These are phyloP conservation scores for Stemphylium vesicarium DNA, from an alignment of 2,329 filamentous ascomycete species.

Conservation along the genomic window DNA sequence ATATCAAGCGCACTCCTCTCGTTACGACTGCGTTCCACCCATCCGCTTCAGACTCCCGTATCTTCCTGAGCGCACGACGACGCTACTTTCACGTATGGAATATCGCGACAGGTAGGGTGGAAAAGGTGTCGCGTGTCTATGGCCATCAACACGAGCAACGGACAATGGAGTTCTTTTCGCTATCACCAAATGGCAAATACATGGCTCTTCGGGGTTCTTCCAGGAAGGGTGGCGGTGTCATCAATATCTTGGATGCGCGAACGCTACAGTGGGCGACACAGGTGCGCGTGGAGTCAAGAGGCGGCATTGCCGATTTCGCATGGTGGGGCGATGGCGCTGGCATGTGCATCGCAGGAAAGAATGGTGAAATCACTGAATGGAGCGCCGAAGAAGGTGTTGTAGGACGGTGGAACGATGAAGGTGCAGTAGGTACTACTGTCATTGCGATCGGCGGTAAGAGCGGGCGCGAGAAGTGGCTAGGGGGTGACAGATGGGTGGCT, in stretches of 20 bases:
- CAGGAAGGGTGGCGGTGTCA: slow-evolving; percentile 82
- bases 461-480: slow-evolving; percentile 66
- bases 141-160: slow-evolving; percentile 82
- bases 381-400: slow-evolving; percentile 73
- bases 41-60: slow-evolving; percentile 71
- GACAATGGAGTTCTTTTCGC: slow-evolving; percentile 87
- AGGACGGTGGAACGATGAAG: slow-evolving; percentile 87
- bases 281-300: slow-evolving; percentile 78
- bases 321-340: slow-evolving; percentile 91
- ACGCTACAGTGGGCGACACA: slow-evolving; percentile 89
- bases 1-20: slow-evolving; percentile 83
- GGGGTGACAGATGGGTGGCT: slow-evolving; percentile 86
- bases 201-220: slow-evolving; percentile 82
- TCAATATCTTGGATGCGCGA: slow-evolving; percentile 81
- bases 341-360: slow-evolving; percentile 81
- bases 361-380: slow-evolving; percentile 91
- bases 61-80: slow-evolving; percentile 87
- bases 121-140: slow-evolving; percentile 79
- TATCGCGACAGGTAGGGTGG: slow-evolving; percentile 77
- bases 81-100: slow-evolving; percentile 97
- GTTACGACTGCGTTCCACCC: slow-evolving; percentile 80
- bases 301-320: slow-evolving; percentile 86
- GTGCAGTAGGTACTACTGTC: slow-evolving; percentile 83
- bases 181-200: slow-evolving; percentile 85
- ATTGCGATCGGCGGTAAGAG: slow-evolving; percentile 76